phyloP scores from a whole-genome alignment of 2,329 filamentous ascomycete species.

The Reticulascus tulasneorum region DNA sequence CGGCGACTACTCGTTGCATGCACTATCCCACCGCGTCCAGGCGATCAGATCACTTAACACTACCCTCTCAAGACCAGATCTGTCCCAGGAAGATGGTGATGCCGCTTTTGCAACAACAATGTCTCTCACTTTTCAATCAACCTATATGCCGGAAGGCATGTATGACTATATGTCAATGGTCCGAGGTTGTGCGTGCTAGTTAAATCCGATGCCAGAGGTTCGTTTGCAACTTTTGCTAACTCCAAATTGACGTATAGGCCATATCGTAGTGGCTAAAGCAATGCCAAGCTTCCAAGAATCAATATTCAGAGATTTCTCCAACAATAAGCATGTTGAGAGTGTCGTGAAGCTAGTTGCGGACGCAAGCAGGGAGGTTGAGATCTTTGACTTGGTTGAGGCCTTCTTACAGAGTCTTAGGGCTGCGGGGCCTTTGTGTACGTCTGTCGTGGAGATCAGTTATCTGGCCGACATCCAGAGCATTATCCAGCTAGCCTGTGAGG shows the following conservation, averaged over 20 bases:
- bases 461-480: constrained; percentile 26
- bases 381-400: too few species aligned
- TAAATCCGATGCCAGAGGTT: too few species aligned
- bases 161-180: constrained; percentile 34
- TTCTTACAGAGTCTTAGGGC: constrained; percentile 7
- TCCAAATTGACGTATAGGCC: constrained; percentile 15
- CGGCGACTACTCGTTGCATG: constrained; percentile 19
- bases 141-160: constrained; percentile 35
- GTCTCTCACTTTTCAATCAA: constrained; percentile 32
- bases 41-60: constrained; percentile 32
- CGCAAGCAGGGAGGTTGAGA: too few species aligned
- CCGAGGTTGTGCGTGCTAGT: constrained; percentile 27
- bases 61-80: constrained; percentile 22
- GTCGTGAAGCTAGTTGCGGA: constrained; percentile 20
- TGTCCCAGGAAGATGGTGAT: constrained; percentile 27
- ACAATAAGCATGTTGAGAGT: constrained; percentile 22
- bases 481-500: constrained; percentile 18
- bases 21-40: constrained; percentile 30
- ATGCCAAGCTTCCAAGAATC: constrained; percentile 16
- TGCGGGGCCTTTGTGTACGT: constrained; percentile 21
- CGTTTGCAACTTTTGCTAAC: too few species aligned
- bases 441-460: constrained; percentile 24
- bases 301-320: constrained; percentile 20
- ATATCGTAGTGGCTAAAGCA: constrained; percentile 19
- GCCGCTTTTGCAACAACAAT: constrained; percentile 33